Evolutionary conservation across 2,329 filamentous ascomycete genomes (phyloP), one percentile per base, ranked within the genome.

Genomic region (Ophiosphaerella herpotricha): DNA sequence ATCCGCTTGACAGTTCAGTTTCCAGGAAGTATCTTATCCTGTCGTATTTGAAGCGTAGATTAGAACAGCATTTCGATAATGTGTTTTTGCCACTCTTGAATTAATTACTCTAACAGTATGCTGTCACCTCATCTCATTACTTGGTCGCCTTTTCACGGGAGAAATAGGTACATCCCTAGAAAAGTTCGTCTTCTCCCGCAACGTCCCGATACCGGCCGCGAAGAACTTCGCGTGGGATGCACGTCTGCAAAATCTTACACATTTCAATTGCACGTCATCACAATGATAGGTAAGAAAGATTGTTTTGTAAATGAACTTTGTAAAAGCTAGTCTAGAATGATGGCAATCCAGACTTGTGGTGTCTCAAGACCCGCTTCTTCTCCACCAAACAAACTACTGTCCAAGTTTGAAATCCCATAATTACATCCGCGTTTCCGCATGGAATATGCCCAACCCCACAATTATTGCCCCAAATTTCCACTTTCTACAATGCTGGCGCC

Each of bases 401-500:
- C 46, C 55, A 58, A 39, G 38, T 41, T 6, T 26, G 35, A 41
- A 45, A 50, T 46, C 46, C 44, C 24, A 32, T 39, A 45, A 29
- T 29, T 14, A 23, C 39, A 46, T 52, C 45, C 48, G 46, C 43
- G 51, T 24, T 32, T 13, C 38, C 45, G 50, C 45, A 45, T 45
- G 42, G 46, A 46, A n/a, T 24, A 5, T 11, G n/a, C 24, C 7
- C 39, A 23, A 23, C 26, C 33, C 60, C 44, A 38, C 35, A 44
- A 35, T 41, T 43, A 42, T 14, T 13, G 11, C 29, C 23, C 14
- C 39, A 39, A 5, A 42, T 37, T 40, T 61, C 14, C 39, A 39
- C 7, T 42, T 37, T 40, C 61, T 51, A 70, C 48, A 70, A 48
- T 7, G 58, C 58, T 39, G 70, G 70, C 2, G 63, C 64, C 14